These are phyloP conservation scores for Gossypium gossypioides DNA, from an alignment of 441 rosid species.

Conservation along the genomic window DNA sequence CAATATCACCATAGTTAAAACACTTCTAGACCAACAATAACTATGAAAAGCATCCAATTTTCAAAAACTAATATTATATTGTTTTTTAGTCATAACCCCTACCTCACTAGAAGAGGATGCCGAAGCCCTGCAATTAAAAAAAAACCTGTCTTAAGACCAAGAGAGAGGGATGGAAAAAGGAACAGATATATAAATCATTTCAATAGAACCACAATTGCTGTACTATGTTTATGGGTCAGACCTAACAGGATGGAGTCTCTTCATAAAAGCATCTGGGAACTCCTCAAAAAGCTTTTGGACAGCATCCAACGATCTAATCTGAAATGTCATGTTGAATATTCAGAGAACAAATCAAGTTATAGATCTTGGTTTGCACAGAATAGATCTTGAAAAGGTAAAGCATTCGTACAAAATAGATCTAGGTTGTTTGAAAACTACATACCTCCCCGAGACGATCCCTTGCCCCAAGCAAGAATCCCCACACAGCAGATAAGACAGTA, in stretches of 20 bases:
- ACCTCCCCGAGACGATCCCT: constrained; percentile 98
- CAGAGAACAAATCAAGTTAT: not conserved
- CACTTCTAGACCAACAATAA: not conserved
- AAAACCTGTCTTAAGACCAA: not conserved
- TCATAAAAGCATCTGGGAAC: constrained; percentile 79
- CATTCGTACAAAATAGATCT: not conserved
- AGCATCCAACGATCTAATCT: constrained; percentile 89
- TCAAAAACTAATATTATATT: not conserved
- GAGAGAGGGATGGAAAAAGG: not conserved
- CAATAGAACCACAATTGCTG: not conserved
- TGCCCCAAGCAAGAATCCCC: constrained; percentile 96
- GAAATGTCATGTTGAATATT: constrained; percentile 20
- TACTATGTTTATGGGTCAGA: constrained; percentile 3
- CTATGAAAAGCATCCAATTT: not conserved
- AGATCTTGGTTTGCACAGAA: not conserved
- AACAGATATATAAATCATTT: constrained; percentile 4
- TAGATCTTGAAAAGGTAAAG: not conserved
- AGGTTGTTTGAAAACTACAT: constrained; percentile 16
- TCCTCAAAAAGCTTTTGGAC: constrained; percentile 77
- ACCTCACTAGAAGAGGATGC: constrained; percentile 45
- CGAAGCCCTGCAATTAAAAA: constrained; percentile 47
- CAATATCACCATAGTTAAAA: not conserved
- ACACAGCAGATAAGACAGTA: constrained; percentile 76
- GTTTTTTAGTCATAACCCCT: constrained; percentile 1
- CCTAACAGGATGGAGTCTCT: constrained; percentile 55